Evolutionary conservation across 257 asterid genomes (phyloP), one percentile per base, ranked within the genome.

Genomic region (Solanum pinnatisectum): DNA sequence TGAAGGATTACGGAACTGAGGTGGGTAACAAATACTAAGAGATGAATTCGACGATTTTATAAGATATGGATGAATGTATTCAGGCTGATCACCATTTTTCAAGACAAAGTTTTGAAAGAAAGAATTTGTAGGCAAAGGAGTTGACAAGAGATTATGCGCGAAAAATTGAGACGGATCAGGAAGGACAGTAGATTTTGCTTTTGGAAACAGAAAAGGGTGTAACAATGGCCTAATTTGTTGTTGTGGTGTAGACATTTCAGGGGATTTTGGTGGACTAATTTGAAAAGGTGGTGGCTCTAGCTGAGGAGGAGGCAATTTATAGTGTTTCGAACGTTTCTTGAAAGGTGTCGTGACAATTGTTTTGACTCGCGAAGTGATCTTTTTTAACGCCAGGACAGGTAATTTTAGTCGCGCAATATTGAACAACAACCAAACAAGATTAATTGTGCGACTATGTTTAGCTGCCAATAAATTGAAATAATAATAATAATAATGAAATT

Each of bases 41-140:
- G 94, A 88, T 8, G 98, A 95, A 42, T 87, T 91, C 5, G 92
- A 91, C 5, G 98, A 95, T 90, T 88, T 92, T 83, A 95, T 46
- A 46, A 91, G 88, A 87, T 95, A 95, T 1, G 98, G 98, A 56
- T 95, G 98, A 56, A 95, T 88, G 89, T 93, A 94, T 84, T 95
- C 98, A 3, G 98, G 92, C 32, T 95, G 98, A 87, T 95, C 98
- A 87, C 98, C 98, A 82, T 91, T 93, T 88, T 94, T 94, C 1
- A 95, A 91, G 27, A 92, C 94, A 46, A 93, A 89, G 87, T 95
- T 95, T 40, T 95, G 98, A 92, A 93, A 95, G 87, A 95, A 95
- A 2, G 98, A 94, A 88, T 95, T 95, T 5, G 98, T 95, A 56
- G 98, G 98, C 40, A 94, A 77, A n/a, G 98, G 98, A 37, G 49